These are phyloP conservation scores for Brassica balearica DNA, from an alignment of 441 rosid species.

Conservation along the genomic window DNA sequence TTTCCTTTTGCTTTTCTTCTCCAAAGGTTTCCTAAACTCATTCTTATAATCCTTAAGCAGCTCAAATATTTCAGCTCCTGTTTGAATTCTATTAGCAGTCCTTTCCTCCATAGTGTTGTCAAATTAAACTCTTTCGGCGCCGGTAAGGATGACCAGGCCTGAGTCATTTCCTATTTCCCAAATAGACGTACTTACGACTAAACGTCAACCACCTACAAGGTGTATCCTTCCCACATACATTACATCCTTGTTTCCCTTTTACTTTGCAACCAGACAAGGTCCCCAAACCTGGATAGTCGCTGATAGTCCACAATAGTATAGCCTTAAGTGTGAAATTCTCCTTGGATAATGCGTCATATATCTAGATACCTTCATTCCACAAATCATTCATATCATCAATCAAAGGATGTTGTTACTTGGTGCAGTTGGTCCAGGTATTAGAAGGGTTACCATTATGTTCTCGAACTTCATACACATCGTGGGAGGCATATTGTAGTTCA, in stretches of 20 bases:
- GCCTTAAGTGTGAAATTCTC: background rate
- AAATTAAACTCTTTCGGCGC: background rate
- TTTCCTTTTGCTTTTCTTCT: constrained; percentile 5
- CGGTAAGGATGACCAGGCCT: background rate
- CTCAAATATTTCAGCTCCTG: background rate
- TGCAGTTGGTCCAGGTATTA: background rate
- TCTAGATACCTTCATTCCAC: background rate
- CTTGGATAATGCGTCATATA: background rate
- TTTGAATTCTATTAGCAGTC: constrained; percentile 4
- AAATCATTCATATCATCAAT: background rate
- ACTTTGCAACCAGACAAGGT: background rate
- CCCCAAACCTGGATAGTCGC: background rate
- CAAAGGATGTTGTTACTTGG: background rate
- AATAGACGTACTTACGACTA: background rate
- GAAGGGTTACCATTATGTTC: background rate
- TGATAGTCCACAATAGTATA: background rate
- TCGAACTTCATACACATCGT: background rate
- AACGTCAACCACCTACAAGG: background rate
- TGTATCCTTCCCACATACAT: background rate
- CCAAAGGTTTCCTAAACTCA: background rate
- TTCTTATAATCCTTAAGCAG: background rate
- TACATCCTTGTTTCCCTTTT: background rate
- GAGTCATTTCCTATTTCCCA: background rate
- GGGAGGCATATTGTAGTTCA: background rate
- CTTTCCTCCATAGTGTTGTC: background rate